Conservation (phyloP, 1,284 basidiomycete genomes). For the Porodaedalea pini region DNA sequence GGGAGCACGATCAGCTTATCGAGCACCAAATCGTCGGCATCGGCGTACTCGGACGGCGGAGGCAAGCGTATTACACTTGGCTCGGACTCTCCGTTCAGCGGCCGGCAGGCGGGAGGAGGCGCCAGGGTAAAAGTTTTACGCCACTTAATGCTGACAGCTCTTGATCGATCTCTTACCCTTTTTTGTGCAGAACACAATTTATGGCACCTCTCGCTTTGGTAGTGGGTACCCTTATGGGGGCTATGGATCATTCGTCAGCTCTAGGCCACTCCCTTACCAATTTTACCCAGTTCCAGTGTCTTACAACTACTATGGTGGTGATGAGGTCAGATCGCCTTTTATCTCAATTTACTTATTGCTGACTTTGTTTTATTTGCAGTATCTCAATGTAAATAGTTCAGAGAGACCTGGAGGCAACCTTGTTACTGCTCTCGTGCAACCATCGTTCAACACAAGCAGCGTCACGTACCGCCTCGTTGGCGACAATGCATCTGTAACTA, state of each 20-base stretch:
- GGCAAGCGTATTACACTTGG: constrained; percentile 13
- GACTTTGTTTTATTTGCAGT: constrained; percentile 20
- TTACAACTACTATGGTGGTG: constrained; percentile 25
- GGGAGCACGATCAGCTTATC: not conserved
- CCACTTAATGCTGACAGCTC: not conserved
- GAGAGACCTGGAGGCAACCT: constrained; percentile 25
- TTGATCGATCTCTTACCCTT: not conserved
- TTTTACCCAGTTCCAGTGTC: constrained; percentile 26
- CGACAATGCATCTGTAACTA: constrained; percentile 24
- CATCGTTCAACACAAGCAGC: constrained; percentile 19
- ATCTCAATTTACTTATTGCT: not conserved
- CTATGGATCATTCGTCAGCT: constrained; percentile 6
- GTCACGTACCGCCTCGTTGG: constrained; percentile 26
- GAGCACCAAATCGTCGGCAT: not conserved
- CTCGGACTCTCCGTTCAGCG: constrained; percentile 7
- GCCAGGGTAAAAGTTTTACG: constrained; percentile 4
- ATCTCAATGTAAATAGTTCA: constrained; percentile 20
- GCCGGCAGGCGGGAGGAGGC: constrained; percentile 19
- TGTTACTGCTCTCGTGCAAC: constrained; percentile 16
- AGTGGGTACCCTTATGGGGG: constrained; percentile 22
- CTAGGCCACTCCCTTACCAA: constrained; percentile 20
- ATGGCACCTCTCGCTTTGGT: constrained; percentile 18
- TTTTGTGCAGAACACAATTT: constrained; percentile 12
- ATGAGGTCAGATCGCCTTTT: constrained; percentile 21
- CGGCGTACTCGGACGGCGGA: constrained; percentile 20